Evolutionary conservation across 441 rosid genomes (phyloP).

Genomic region (Geranium incanum): DNA sequence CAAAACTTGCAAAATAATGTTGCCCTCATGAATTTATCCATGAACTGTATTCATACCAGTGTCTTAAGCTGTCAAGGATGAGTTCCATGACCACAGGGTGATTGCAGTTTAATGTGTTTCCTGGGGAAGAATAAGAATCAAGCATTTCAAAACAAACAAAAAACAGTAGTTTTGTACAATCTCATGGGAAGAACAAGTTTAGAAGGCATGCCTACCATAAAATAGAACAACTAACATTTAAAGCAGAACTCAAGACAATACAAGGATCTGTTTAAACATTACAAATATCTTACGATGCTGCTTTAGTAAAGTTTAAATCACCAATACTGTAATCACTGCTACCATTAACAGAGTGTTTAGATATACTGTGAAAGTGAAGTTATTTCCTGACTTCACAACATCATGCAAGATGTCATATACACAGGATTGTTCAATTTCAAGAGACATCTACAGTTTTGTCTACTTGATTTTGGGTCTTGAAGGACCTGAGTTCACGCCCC

Average conservation of each 20-base stretch:
- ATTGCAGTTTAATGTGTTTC: constrained; percentile 86
- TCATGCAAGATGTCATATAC: neutral
- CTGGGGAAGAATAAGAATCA: constrained; percentile 40
- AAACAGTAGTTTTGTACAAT: constrained; percentile 1
- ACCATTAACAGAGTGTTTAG: neutral
- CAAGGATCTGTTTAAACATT: constrained; percentile 9
- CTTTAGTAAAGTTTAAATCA: constrained; percentile 1
- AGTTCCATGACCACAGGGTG: constrained; percentile 92
- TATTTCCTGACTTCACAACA: neutral
- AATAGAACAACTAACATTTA: constrained; percentile 9
- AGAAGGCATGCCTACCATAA: constrained; percentile 13
- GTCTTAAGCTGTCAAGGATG: constrained; percentile 81
- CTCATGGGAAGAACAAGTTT: neutral
- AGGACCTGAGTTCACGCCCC: no score
- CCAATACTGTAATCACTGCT: neutral
- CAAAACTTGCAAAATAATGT: neutral
- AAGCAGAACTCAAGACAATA: constrained; percentile 12
- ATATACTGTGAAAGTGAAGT: neutral
- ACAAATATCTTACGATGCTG: constrained; percentile 7
- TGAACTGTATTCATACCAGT: constrained; percentile 53
- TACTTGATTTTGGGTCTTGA: no score
- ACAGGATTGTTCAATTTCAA: neutral
- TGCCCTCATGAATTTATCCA: neutral
- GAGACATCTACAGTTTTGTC: neutral
- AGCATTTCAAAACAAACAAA: constrained; percentile 17